Conservation (phyloP, 2,329 filamentous ascomycete genomes). For the Sordariomycetes sp. region DNA sequence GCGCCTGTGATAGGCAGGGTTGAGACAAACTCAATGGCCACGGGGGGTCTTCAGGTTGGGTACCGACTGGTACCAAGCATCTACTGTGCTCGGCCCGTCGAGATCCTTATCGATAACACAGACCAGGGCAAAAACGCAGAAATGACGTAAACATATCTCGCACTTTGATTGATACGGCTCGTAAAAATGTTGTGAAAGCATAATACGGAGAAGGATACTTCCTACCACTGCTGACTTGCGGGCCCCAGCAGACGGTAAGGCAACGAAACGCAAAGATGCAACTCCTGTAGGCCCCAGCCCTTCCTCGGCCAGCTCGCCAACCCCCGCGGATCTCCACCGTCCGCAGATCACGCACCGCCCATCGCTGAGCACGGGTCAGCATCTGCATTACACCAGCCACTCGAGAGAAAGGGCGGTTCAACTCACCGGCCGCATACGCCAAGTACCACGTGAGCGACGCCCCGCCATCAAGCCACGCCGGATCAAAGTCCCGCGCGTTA, state of each 20-base stretch:
- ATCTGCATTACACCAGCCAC: neutral
- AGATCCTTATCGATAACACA: neutral
- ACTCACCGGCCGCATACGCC: slow-evolving; percentile 61
- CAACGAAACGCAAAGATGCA: neutral
- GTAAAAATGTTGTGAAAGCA: neutral
- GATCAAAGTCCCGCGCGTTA: slow-evolving; percentile 48
- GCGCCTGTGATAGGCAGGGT: neutral
- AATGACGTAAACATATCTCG: neutral
- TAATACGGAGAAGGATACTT: neutral
- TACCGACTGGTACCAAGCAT: neutral
- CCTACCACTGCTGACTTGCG: neutral
- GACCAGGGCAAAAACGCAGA: neutral
- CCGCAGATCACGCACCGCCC: neutral
- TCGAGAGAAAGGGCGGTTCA: neutral
- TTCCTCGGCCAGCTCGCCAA: neutral
- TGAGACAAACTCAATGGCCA: neutral
- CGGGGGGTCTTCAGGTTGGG: too few species aligned
- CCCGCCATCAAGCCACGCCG: slow-evolving; percentile 64
- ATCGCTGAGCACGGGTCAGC: neutral
- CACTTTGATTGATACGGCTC: neutral
- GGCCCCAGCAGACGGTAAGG: neutral
- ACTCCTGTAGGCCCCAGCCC: neutral
- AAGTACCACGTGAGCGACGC: slow-evolving; percentile 78
- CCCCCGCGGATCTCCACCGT: neutral
- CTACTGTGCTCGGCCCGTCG: neutral